Base-by-base conservation (phyloP, 2,329 filamentous ascomycete species). In the Aspergillus fumigatiaffinis region DNA sequence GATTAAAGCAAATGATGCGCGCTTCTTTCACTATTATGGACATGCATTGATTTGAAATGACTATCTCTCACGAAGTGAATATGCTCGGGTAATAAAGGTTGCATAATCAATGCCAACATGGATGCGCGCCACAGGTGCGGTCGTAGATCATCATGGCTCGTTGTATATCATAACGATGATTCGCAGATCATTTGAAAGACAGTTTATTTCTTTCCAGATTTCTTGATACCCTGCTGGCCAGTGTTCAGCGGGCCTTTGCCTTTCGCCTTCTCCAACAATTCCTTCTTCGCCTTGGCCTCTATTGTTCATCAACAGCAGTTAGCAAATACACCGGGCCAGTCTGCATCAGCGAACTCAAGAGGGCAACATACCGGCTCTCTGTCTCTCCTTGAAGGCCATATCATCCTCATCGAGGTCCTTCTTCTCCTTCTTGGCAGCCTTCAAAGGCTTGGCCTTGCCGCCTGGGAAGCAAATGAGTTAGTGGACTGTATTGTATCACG, bases 131-230 rank as follows among this genome's bases (percentile, higher is more conserved):
- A 56, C 51, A 44, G 25, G 50, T 53, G 57, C 48, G 56, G 55
- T 62, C 57, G 55, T 68, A 50, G 55, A 38, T 61, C 65, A 38
- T 61, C 65, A 60, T 65, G 52, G 61, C 58, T 68, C 63, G 61
- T 68, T 57, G 60, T 56, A 63, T 62, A 56, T 65, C 63, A 58
- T 67, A 35, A 54, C 14, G 20, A 23, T 46, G 51, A 53, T 29
- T 46, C 51, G 51, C 35, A 46, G 61, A 51, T 25, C 8, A 55
- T 41, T 54, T 29, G 42, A 48, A 52, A 41, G 20, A 44, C 29
- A 35, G 32, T 68, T 79, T 83, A 96, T 87, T 97, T 96, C 89
- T 97, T 96, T 77, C 92, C 92, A 61, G 90, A 94, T 86, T 96
- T 97, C 87, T 97, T 97, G 82, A 97, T 96, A 61, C 91, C 92